phyloP scores from a whole-genome alignment of 306 rosid species.

The Vigna trinervia region DNA sequence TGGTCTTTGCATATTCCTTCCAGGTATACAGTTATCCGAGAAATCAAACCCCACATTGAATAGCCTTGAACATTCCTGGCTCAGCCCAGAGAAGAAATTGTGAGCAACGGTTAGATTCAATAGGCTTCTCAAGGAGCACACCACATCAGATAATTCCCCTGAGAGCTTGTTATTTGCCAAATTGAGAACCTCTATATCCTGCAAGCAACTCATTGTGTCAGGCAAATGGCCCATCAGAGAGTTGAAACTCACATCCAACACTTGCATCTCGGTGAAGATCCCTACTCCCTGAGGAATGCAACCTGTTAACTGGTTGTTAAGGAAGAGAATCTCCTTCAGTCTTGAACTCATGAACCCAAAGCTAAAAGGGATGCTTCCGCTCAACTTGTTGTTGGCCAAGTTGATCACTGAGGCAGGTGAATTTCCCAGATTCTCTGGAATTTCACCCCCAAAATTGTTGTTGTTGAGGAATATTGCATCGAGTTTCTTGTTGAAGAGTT shows the following conservation, averaged over 20 bases:
- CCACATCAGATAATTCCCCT: conserved; percentile 74
- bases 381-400: conserved; percentile 75
- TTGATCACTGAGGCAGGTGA: conserved; percentile 96
- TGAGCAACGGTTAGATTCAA: conserved; percentile 75
- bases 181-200: conserved; percentile 74
- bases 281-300: conserved; percentile 92
- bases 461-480: conserved; percentile 90
- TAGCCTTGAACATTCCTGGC: conserved; percentile 66
- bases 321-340: conserved; percentile 72
- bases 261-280: conserved; percentile 75
- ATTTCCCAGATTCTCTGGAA: conserved; percentile 76
- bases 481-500: conserved; percentile 62
- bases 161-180: conserved; percentile 83
- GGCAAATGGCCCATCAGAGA: conserved; percentile 88
- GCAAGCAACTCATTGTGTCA: conserved; percentile 78
- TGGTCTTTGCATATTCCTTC: conserved; percentile 80
- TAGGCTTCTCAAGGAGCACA: conserved; percentile 67
- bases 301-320: conserved; percentile 82
- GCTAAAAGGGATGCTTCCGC: conserved; percentile 73
- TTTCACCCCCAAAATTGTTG: conserved; percentile 76
- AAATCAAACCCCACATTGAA: conserved; percentile 79
- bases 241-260: conserved; percentile 81
- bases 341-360: conserved; percentile 69
- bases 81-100: conserved; percentile 88
- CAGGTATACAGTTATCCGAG: conserved; percentile 83